A percentile compares a stretch with the other conserved stretches of the same genome.
Conservation (phyloP, 805 yeast genomes). For the Candida gorgasii region DNA sequence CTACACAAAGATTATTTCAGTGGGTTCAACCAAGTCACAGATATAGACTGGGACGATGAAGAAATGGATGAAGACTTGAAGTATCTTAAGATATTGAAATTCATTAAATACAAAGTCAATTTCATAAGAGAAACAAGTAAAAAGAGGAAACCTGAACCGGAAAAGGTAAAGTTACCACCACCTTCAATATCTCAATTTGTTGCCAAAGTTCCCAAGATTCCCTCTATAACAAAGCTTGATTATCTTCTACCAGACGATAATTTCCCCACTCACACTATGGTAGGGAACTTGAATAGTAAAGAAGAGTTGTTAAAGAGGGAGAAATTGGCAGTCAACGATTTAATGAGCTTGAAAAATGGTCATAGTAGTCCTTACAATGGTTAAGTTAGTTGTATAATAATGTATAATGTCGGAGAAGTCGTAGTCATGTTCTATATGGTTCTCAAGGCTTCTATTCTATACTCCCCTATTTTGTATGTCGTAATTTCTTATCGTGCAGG, state of each 20-base stretch:
- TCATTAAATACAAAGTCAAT: slow-evolving; percentile 37
- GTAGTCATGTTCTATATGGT: too few relatives aligned
- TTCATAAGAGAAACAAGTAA: slow-evolving; percentile 13
- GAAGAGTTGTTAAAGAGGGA: slow-evolving; percentile 31
- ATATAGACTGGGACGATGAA: slow-evolving; percentile 51
- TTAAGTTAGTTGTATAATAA: too few relatives aligned
- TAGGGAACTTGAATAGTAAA: slow-evolving; percentile 4
- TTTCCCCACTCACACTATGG: slow-evolving; percentile 20
- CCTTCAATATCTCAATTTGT: slow-evolving; percentile 14
- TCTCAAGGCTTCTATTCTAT: too few relatives aligned
- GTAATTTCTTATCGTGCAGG: too few relatives aligned
- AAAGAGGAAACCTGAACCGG: slow-evolving; percentile 6
- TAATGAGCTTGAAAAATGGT: slow-evolving; percentile 24
- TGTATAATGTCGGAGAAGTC: too few relatives aligned
- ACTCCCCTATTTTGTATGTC: too few relatives aligned
- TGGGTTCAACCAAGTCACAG: slow-evolving; percentile 16
- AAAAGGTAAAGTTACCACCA: slow-evolving; percentile 9
- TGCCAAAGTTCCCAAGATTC: slow-evolving; percentile 14
- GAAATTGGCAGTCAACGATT: slow-evolving; percentile 30
- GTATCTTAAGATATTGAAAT: slow-evolving; percentile 42
- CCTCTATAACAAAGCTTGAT: slow-evolving; percentile 21
- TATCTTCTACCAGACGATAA: slow-evolving; percentile 22
- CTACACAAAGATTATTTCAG: slow-evolving; percentile 16
- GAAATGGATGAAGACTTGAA: slow-evolving; percentile 49
- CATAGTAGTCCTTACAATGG: slow-evolving; percentile 5